Percentiles rank a stretch among this genome's conserved stretches.
phyloP scores from a whole-genome alignment of 352 stramenopile species.

The Phytophthora pseudosyringae region DNA sequence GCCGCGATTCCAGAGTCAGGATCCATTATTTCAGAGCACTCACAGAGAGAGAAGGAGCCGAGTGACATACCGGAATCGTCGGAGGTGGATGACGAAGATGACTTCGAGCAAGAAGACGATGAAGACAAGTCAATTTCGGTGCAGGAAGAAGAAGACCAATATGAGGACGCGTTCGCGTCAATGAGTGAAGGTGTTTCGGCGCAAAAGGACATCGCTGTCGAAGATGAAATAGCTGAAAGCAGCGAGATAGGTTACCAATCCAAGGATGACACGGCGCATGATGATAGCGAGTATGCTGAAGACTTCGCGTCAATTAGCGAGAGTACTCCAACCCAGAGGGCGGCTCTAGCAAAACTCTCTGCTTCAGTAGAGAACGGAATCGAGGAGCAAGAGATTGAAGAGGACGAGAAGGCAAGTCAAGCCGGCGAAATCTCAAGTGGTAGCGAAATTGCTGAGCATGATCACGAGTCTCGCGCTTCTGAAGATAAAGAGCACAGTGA shows the following conservation, averaged over 20 bases:
- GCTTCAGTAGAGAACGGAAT: constrained; percentile 5
- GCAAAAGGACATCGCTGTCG: background rate
- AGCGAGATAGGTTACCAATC: constrained; percentile 7
- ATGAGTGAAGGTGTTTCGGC: constrained; percentile 15
- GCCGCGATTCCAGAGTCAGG: background rate
- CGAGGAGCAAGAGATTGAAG: constrained; percentile 12
- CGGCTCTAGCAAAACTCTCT: constrained; percentile 1
- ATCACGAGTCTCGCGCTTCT: background rate
- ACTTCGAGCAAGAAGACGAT: constrained; percentile 7
- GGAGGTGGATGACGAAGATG: constrained; percentile 11
- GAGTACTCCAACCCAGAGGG: background rate
- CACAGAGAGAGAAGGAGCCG: background rate
- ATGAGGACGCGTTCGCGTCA: constrained; percentile 56
- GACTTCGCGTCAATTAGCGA: constrained; percentile 50
- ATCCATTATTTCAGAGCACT: constrained; percentile 16
- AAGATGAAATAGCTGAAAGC: constrained; percentile 15
- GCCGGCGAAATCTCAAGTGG: constrained; percentile 11
- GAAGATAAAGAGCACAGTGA: constrained; percentile 11
- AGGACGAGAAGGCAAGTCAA: background rate
- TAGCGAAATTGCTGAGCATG: constrained; percentile 4
- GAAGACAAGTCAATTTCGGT: background rate
- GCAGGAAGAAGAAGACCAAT: constrained; percentile 23
- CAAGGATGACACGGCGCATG: constrained; percentile 1
- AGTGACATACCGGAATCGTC: background rate
- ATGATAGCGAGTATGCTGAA: constrained; percentile 41